Evolutionary conservation across 2,329 filamentous ascomycete genomes (phyloP).

Genomic region (Bimuria novae-zelandiae): DNA sequence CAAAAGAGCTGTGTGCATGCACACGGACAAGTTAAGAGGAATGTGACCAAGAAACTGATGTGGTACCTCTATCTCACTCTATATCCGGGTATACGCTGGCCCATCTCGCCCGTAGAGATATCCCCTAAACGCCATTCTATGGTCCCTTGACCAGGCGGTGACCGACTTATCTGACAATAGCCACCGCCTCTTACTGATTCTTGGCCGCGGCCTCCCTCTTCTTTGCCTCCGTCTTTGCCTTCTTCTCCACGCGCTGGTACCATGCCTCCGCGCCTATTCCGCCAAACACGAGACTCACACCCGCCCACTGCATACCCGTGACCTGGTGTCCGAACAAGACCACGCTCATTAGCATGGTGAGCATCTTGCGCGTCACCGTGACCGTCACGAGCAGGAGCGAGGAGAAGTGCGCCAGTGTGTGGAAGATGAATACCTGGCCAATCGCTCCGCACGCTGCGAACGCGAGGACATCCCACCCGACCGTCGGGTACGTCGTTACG

Average conservation of each 20-base stretch:
- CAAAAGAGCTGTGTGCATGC: no score
- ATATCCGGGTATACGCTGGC: no score
- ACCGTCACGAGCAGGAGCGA: conserved; percentile 92
- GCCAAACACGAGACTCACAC: conserved; percentile 90
- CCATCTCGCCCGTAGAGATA: no score
- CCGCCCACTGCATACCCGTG: conserved; percentile 88
- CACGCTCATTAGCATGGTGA: conserved; percentile 97
- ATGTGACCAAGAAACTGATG: no score
- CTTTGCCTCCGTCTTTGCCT: conserved; percentile 73
- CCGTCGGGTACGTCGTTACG: conserved; percentile 75
- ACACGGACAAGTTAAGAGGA: no score
- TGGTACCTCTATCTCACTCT: no score
- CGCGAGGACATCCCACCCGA: conserved; percentile 84
- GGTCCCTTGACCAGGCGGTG: neutral
- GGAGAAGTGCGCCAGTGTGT: conserved; percentile 90
- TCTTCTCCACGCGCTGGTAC: conserved; percentile 82
- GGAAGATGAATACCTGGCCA: conserved; percentile 94
- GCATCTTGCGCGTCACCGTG: conserved; percentile 97
- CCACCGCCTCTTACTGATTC: conserved; percentile 12
- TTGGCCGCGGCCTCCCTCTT: conserved; percentile 22
- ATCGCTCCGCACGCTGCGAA: conserved; percentile 90
- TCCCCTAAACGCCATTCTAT: no score
- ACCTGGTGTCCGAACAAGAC: conserved; percentile 91
- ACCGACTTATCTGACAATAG: neutral
- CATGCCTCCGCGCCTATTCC: conserved; percentile 89